phyloP scores from a whole-genome alignment of 2,329 filamentous ascomycete genomes.

The Orbilia brochopaga region DNA sequence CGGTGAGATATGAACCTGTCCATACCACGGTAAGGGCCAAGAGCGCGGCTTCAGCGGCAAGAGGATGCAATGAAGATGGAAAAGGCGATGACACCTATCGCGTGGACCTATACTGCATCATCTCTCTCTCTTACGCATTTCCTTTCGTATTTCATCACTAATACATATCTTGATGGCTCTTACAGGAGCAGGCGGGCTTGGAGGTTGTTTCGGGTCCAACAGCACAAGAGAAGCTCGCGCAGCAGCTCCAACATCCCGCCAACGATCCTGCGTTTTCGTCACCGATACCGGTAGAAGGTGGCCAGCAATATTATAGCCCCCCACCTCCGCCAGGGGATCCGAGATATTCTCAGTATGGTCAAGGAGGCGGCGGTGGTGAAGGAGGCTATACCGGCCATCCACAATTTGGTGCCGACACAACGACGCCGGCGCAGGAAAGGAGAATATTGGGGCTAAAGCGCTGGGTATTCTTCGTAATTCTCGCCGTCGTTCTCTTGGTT shows the following conservation, averaged over 20 bases:
- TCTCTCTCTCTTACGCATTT: constrained; percentile 19
- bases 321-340: constrained; percentile 25
- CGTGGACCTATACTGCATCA: constrained; percentile 9
- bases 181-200: constrained; percentile 40
- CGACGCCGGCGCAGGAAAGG: background rate
- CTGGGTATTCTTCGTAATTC: constrained; percentile 36
- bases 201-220: constrained; percentile 30
- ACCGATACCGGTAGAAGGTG: constrained; percentile 28
- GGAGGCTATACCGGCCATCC: constrained; percentile 19
- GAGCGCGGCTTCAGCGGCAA: constrained; percentile 19
- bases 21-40: constrained; percentile 48
- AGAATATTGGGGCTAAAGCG: constrained; percentile 44
- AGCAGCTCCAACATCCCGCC: constrained; percentile 19
- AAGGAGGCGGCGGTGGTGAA: constrained; percentile 17
- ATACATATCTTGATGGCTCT: constrained; percentile 5
- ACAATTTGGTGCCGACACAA: constrained; percentile 16
- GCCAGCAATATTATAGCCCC: constrained; percentile 13
- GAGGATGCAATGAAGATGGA: background rate
- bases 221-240: constrained; percentile 23
- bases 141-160: background rate
- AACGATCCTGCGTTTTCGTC: constrained; percentile 23
- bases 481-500: constrained; percentile 16
- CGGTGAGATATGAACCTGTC: constrained; percentile 52
- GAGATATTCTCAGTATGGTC: constrained; percentile 19
- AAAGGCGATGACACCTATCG: background rate